Percentiles rank a stretch among this genome's conserved stretches.
phyloP scores from a whole-genome alignment of 495 filamentous ascomycete species.

The Lasiosphaeris hirsuta region DNA sequence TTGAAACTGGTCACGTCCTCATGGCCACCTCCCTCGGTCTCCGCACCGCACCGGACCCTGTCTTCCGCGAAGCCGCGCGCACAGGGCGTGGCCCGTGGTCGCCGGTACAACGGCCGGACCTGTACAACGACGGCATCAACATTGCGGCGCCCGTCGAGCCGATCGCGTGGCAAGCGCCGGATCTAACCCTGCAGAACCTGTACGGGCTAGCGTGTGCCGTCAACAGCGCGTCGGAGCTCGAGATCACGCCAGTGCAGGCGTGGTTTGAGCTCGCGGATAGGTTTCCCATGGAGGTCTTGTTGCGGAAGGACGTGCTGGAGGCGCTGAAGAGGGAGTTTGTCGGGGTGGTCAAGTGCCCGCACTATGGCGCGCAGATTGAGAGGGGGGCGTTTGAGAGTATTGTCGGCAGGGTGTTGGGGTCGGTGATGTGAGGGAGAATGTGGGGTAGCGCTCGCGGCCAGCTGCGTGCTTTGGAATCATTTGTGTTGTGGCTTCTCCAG shows the following conservation, averaged over 20 bases:
- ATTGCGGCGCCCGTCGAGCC: no score
- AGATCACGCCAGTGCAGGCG: conserved; percentile 50
- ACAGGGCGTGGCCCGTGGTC: conserved; percentile 5
- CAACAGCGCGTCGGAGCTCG: conserved; percentile 27
- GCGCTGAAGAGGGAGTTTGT: conserved; percentile 34
- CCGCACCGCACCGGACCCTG: conserved; percentile 26
- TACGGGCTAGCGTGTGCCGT: conserved; percentile 38
- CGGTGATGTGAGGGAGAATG: neutral
- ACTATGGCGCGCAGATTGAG: conserved; percentile 43
- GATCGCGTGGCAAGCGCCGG: conserved; percentile 20
- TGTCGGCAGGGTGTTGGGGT: conserved; percentile 25
- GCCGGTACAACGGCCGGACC: neutral
- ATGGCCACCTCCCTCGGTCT: conserved; percentile 44
- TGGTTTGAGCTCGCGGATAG: conserved; percentile 45
- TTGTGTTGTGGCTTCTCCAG: neutral
- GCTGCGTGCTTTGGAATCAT: conserved; percentile 2
- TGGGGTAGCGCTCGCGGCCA: neutral
- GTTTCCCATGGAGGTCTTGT: conserved; percentile 23
- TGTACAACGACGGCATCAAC: no score
- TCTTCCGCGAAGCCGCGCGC: conserved; percentile 24
- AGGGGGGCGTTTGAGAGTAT: conserved; percentile 39
- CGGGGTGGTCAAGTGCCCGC: conserved; percentile 34
- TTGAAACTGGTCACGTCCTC: conserved; percentile 40
- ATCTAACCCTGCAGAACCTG: conserved; percentile 36
- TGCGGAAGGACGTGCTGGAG: conserved; percentile 20